Evolutionary conservation across 805 yeast species (phyloP).

Genomic region (Candida koratica): DNA sequence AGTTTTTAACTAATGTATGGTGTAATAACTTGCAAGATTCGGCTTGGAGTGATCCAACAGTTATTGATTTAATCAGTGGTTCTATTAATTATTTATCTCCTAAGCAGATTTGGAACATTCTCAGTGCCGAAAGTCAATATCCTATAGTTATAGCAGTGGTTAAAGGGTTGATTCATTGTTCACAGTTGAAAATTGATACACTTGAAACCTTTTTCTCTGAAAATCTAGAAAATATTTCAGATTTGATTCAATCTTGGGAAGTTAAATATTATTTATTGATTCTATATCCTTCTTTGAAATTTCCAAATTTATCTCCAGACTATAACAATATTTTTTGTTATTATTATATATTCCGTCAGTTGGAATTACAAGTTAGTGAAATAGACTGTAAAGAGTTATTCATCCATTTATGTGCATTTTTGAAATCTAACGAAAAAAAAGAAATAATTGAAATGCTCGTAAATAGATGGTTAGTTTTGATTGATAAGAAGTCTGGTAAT

Average conservation of each 20-base stretch:
- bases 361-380: conserved; percentile 37
- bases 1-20: conserved; percentile 48
- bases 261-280: conserved; percentile 41
- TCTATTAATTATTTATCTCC: conserved; percentile 45
- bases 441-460: conserved; percentile 23
- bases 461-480: conserved; percentile 53
- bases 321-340: conserved; percentile 20
- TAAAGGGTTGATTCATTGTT: conserved; percentile 42
- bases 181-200: conserved; percentile 19
- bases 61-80: conserved; percentile 36
- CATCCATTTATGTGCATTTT: conserved; percentile 13
- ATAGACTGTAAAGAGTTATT: conserved; percentile 4
- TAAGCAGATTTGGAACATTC: conserved; percentile 30
- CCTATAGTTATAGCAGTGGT: conserved; percentile 12
- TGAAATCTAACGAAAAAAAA: conserved; percentile 5
- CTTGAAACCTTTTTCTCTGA: conserved; percentile 6
- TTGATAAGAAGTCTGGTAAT: conserved; percentile 21
- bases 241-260: conserved; percentile 35
- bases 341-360: conserved; percentile 45
- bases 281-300: conserved; percentile 2
- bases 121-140: not conserved
- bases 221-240: not conserved
- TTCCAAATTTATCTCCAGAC: not conserved
- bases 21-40: conserved; percentile 16
- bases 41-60: conserved; percentile 10